These are phyloP conservation scores for Fusarium newnesense DNA, from an alignment of 2,329 filamentous ascomycete genomes.

Conservation along the genomic window DNA sequence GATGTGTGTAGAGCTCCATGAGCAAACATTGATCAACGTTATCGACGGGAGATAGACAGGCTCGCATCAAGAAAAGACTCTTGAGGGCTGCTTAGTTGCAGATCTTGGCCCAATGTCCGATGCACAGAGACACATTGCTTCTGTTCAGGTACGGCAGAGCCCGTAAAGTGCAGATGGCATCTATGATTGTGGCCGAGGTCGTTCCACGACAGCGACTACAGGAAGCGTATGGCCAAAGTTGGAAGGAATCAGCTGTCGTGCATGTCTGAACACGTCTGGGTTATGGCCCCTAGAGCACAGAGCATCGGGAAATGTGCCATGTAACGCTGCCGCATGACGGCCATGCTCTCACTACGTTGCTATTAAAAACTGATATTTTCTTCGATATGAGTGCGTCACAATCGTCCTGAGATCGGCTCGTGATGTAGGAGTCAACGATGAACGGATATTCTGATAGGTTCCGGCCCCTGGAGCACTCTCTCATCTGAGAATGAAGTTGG, in stretches of 20 bases:
- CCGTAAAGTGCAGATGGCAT: constrained; percentile 35
- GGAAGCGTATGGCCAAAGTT: constrained; percentile 10
- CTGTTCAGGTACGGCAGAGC: constrained; percentile 25
- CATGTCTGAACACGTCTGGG: constrained; percentile 1
- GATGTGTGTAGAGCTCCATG: not conserved
- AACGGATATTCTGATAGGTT: constrained; percentile 17
- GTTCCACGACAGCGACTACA: constrained; percentile 26
- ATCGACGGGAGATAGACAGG: constrained; percentile 28
- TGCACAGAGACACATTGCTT: constrained; percentile 14
- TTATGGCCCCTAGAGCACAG: not conserved
- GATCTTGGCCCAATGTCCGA: constrained; percentile 25
- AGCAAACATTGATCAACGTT: constrained; percentile 5
- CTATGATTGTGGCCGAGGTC: constrained; percentile 10
- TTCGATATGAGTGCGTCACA: constrained; percentile 16
- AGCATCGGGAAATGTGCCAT: not conserved
- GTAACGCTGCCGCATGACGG: not conserved
- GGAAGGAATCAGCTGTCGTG: constrained; percentile 9
- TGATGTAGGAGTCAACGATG: constrained; percentile 8
- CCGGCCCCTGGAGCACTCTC: constrained; percentile 3
- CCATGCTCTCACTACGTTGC: not conserved
- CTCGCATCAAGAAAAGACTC: constrained; percentile 18
- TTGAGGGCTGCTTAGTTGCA: constrained; percentile 23
- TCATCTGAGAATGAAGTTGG: constrained; percentile 8
- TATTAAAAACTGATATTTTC: not conserved
- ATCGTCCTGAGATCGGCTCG: constrained; percentile 14